A percentile compares a stretch with the other conserved stretches of the same genome.
Evolutionary conservation across 768 basidiomycete species (phyloP).

Genomic region (Scleroderma bovista): DNA sequence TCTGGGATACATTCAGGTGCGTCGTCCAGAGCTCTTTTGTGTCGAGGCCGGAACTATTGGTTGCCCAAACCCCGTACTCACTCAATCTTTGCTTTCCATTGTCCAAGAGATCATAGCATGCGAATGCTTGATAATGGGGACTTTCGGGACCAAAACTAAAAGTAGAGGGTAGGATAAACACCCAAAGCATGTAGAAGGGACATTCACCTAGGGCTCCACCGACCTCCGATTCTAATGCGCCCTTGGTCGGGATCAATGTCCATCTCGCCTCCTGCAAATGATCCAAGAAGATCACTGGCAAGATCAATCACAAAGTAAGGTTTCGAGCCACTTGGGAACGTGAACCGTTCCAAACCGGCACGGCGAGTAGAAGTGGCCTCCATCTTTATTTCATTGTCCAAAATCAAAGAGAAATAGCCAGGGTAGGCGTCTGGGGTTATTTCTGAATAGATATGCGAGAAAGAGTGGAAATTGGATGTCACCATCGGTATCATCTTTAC

Average conservation of each 20-base stretch:
- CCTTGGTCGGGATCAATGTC: slow-evolving; percentile 54
- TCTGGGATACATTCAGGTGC: slow-evolving; percentile 51
- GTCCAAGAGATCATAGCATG: slow-evolving; percentile 63
- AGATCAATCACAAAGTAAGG: slow-evolving; percentile 66
- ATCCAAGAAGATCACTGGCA: slow-evolving; percentile 56
- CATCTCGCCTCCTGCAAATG: slow-evolving; percentile 58
- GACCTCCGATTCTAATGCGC: slow-evolving; percentile 55
- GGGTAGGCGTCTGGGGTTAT: slow-evolving; percentile 52
- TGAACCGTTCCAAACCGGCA: slow-evolving; percentile 63
- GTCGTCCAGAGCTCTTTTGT: slow-evolving; percentile 60
- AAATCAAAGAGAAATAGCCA: slow-evolving; percentile 62
- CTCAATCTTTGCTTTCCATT: slow-evolving; percentile 56
- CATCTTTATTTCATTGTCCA: slow-evolving; percentile 64
- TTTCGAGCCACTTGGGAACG: slow-evolving; percentile 54
- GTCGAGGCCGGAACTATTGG: slow-evolving; percentile 53
- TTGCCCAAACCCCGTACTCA: slow-evolving; percentile 69
- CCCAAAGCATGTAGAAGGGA: neutral
- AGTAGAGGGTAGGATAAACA: neutral
- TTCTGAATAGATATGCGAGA: neutral
- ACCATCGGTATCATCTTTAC: slow-evolving; percentile 63
- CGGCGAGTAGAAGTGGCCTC: slow-evolving; percentile 68
- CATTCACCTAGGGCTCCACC: slow-evolving; percentile 54
- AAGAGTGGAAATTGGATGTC: slow-evolving; percentile 6
- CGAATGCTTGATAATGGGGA: slow-evolving; percentile 61
- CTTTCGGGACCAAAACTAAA: slow-evolving; percentile 54